These are phyloP conservation scores for Chytridium lagenaria DNA, from an alignment of 371 early-diverging fungal species.

Conservation along the genomic window DNA sequence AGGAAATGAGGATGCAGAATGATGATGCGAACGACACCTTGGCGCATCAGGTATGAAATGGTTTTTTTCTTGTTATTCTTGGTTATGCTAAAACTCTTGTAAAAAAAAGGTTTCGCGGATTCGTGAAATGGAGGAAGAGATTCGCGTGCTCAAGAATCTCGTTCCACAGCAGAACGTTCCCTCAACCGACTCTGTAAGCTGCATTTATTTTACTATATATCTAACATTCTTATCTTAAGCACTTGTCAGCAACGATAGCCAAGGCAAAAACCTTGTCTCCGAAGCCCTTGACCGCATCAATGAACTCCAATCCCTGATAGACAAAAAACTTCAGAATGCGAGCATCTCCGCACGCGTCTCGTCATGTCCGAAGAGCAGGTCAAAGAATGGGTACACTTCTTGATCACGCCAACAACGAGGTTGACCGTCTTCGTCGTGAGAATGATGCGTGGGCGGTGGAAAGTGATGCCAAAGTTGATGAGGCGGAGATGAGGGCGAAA, in stretches of 20 bases:
- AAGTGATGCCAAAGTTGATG: constrained; percentile 5
- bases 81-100: neutral
- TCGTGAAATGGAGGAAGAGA: constrained; percentile 1
- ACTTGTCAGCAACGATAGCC: neutral
- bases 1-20: neutral
- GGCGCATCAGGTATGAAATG: neutral
- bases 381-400: neutral
- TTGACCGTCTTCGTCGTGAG: constrained; percentile 23
- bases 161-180: neutral
- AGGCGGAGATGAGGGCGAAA: neutral
- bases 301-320: neutral
- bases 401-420: constrained; percentile 11
- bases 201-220: neutral
- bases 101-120: neutral
- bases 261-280: neutral
- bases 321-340: constrained; percentile 6
- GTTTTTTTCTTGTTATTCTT: neutral
- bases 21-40: neutral
- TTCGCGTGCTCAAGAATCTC: neutral
- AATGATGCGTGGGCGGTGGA: constrained; percentile 12
- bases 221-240: neutral
- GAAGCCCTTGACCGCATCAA: neutral
- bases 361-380: neutral
- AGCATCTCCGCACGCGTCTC: neutral
- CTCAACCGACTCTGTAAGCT: neutral